Base-by-base conservation (phyloP, 2,329 filamentous ascomycete species). In the Aspergillus sp. region DNA sequence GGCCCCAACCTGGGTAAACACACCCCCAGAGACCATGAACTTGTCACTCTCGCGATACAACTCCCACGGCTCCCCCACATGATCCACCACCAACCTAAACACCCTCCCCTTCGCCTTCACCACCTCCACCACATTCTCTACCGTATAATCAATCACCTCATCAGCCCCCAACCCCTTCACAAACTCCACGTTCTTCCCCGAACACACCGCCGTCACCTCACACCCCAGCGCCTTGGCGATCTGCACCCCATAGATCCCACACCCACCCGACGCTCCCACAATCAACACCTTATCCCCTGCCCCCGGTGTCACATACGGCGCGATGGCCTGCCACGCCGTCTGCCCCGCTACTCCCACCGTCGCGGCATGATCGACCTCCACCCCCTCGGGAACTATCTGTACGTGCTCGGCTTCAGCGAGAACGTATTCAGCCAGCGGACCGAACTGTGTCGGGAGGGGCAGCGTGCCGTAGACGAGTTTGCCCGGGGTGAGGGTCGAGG, bases 201-300 rank as follows among this genome's bases (percentile, higher is more conserved):
- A 89, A 67, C 87, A 90, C 4, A 81, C 82, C 2, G 80, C 79
- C 2, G 82, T 85, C 32, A 90, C 87, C 62, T 83, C 76, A 65
- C 84, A 87, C 0, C 86, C 87, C 3, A 85, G 68, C 0, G 78
- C 76, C 70, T 88, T 89, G 8, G 87, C 87, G 48, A 89, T 82
- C 69, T 90, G 87, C 56, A 90, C 85, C 0, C 80, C 83, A 59
- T 82, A 88, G 0, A 81, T 80, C 0, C 88, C 88, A 0, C 80
- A 82, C 0, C 87, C 87, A 9, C 88, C 88, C 5, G 81, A 85
- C 0, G 86, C 87, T 12, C 86, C 87, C 64, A 89, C 89, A 71
- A 89, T 82, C 67, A 89, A 85, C 7, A 90, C 79, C 65, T 80
- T 82, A 55, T 84, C 80, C n/a, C 85, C 85, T 4, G 72, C 62